Evolutionary conservation across 768 basidiomycete species (phyloP).

Genomic region (Suillus lakei): DNA sequence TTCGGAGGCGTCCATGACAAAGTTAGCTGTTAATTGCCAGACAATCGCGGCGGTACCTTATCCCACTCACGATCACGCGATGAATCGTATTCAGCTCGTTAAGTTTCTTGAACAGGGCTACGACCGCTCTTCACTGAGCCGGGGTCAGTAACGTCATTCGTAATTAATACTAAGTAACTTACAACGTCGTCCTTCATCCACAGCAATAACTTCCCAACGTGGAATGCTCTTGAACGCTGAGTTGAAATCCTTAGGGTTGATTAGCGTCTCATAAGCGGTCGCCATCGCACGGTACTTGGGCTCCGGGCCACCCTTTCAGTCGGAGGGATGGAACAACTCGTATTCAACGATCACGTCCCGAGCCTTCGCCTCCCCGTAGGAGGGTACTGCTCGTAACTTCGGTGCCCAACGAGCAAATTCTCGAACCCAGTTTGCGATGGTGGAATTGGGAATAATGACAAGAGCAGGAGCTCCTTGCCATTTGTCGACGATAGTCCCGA

Average conservation of each 20-base stretch:
- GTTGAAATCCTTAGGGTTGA: conserved; percentile 67
- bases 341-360: conserved; percentile 81
- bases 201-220: conserved; percentile 91
- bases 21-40: background rate
- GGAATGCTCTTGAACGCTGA: conserved; percentile 80
- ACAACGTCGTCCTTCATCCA: conserved; percentile 94
- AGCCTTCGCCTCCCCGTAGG: conserved; percentile 78
- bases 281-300: conserved; percentile 88
- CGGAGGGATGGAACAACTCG: conserved; percentile 71
- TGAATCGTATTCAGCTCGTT: conserved; percentile 80
- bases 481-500: conserved; percentile 64
- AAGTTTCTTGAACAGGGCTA: conserved; percentile 79
- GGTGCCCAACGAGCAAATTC: conserved; percentile 86
- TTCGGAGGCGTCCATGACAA: conserved; percentile 81
- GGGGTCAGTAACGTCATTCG: conserved; percentile 14
- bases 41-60: conserved; percentile 34
- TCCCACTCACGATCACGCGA: conserved; percentile 89
- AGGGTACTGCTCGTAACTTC: conserved; percentile 77
- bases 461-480: conserved; percentile 77
- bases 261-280: conserved; percentile 90
- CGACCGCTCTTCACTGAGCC: conserved; percentile 79
- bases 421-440: conserved; percentile 93
- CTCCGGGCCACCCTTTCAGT: conserved; percentile 46
- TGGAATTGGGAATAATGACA: conserved; percentile 95
- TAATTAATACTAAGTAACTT: conserved; percentile 37